Evolutionary conservation across 768 basidiomycete species (phyloP).

Genomic region (Leccinellum luteum): DNA sequence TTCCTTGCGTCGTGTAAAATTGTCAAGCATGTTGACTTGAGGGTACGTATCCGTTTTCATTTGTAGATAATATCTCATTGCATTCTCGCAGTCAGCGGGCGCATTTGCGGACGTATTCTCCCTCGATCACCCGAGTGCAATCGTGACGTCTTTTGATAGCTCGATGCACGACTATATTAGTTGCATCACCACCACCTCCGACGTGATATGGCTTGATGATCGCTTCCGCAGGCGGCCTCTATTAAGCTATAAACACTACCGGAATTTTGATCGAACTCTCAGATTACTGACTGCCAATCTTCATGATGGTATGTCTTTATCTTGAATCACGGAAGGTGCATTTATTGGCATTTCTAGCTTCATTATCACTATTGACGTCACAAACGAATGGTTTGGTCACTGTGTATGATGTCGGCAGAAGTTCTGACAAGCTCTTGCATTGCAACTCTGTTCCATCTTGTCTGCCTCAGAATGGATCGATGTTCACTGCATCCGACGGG

Average conservation of each 20-base stretch:
- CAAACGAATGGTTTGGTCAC: constrained; percentile 56
- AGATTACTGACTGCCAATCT: constrained; percentile 38
- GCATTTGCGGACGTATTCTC: constrained; percentile 34
- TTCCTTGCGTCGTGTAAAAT: constrained; percentile 46
- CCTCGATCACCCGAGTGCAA: constrained; percentile 31
- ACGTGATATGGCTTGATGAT: constrained; percentile 69
- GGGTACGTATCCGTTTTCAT: constrained; percentile 41
- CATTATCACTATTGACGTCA: constrained; percentile 58
- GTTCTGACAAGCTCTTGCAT: constrained; percentile 40
- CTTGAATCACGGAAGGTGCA: not conserved
- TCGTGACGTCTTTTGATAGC: constrained; percentile 56
- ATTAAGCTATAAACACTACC: constrained; percentile 57
- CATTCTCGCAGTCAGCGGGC: constrained; percentile 29
- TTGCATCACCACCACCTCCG: constrained; percentile 56
- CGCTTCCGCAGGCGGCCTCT: constrained; percentile 57
- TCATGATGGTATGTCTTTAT: constrained; percentile 28
- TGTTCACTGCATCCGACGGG: constrained; percentile 31
- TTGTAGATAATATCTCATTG: constrained; percentile 4
- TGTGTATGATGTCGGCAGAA: constrained; percentile 58
- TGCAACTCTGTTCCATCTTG: constrained; percentile 40
- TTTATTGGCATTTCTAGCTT: constrained; percentile 34
- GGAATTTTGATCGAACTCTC: constrained; percentile 60
- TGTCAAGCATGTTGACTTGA: constrained; percentile 49
- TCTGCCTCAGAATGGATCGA: constrained; percentile 32
- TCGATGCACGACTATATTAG: constrained; percentile 42